These are phyloP conservation scores for Candida alai DNA, from an alignment of 805 yeast genomes.

Conservation along the genomic window DNA sequence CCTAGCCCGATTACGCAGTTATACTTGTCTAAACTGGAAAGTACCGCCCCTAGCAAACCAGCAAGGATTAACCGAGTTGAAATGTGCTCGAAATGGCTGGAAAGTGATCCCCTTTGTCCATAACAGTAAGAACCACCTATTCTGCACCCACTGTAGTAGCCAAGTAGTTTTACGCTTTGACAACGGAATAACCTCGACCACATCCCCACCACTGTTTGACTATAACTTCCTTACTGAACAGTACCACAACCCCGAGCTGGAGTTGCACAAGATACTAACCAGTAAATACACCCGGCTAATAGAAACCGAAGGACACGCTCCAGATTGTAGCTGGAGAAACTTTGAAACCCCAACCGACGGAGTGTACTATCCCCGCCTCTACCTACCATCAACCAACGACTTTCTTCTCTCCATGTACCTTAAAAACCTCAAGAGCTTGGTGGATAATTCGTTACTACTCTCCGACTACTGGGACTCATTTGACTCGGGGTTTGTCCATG, in stretches of 20 bases:
- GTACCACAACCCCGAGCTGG: slow-evolving; percentile 7
- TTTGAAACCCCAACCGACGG: slow-evolving; percentile 32
- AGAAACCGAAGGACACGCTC: slow-evolving; percentile 22
- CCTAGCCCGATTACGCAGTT: slow-evolving; percentile 40
- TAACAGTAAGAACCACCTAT: slow-evolving; percentile 26
- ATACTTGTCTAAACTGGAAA: slow-evolving; percentile 46
- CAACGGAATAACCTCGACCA: slow-evolving; percentile 16
- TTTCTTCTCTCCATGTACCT: slow-evolving; percentile 26
- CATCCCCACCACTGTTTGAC: slow-evolving; percentile 2
- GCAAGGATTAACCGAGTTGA: slow-evolving; percentile 38
- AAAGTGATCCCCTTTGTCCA: slow-evolving; percentile 32
- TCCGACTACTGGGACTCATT: slow-evolving; percentile 10
- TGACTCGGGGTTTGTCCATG: slow-evolving; percentile 6
- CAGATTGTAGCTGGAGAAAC: slow-evolving; percentile 34
- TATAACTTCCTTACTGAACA: slow-evolving; percentile 4
- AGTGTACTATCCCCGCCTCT: slow-evolving; percentile 33
- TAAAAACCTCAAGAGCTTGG: slow-evolving; percentile 21
- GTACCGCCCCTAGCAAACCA: slow-evolving; percentile 20
- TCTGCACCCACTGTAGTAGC: slow-evolving; percentile 31
- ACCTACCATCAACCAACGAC: slow-evolving; percentile 27
- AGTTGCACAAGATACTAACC: slow-evolving; percentile 21
- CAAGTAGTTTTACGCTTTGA: slow-evolving; percentile 28
- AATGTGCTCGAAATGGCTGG: slow-evolving; percentile 54
- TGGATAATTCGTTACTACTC: slow-evolving; percentile 21
- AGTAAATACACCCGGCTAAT: slow-evolving; percentile 25